A percentile compares a stretch with the other conserved stretches of the same genome.
Conservation (phyloP, 2,329 filamentous ascomycete genomes). For the Cercospora sesami region DNA sequence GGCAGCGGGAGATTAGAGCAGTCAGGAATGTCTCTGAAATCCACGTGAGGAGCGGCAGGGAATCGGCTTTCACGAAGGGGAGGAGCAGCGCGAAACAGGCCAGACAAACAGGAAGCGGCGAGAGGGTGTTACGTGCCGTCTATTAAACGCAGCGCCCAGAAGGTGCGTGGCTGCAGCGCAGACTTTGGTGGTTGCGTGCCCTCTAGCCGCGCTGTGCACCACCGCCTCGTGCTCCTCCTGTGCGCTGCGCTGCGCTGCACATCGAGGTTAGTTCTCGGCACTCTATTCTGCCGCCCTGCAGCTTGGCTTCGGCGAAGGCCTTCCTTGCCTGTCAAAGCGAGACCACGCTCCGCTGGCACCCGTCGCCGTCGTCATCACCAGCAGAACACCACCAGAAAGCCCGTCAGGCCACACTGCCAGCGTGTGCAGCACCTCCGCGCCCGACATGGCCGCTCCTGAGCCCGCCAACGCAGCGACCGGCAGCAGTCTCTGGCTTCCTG, state of each 20-base stretch:
- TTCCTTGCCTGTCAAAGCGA: neutral
- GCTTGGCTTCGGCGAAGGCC: neutral
- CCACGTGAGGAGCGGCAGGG: neutral
- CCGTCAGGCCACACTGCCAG: neutral
- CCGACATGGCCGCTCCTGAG: neutral
- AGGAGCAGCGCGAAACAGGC: neutral
- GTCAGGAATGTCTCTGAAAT: neutral
- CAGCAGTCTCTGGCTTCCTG: neutral
- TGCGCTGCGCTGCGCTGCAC: neutral
- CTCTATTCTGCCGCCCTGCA: neutral
- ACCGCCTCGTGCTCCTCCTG: neutral
- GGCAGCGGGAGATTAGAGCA: neutral
- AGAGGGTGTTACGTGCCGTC: neutral
- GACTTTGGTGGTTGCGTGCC: neutral
- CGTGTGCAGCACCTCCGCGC: neutral
- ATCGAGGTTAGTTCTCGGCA: neutral
- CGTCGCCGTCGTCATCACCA: neutral
- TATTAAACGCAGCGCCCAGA: neutral
- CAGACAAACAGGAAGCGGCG: neutral
- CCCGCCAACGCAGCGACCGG: neutral
- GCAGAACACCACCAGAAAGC: neutral
- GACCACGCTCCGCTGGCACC: neutral
- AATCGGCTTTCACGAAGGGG: neutral
- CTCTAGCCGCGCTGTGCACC: neutral
- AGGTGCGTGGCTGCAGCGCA: neutral